Conservation (phyloP, 2,329 filamentous ascomycete species). For the Hypoxylon sp. region DNA sequence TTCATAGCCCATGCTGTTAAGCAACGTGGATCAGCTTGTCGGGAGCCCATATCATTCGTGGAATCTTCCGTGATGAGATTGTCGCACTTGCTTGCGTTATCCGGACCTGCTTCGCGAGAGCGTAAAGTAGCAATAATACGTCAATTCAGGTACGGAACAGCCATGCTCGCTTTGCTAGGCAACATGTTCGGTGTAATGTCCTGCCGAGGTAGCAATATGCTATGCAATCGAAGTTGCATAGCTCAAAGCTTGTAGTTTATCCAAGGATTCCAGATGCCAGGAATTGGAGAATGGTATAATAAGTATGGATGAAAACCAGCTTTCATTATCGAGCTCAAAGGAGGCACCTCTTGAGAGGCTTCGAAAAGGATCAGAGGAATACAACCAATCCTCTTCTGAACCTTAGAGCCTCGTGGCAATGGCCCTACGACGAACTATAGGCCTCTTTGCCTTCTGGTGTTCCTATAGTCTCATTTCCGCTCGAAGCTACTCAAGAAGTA, state of each 20-base stretch:
- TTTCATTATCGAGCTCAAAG: neutral
- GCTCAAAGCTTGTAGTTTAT: conserved; percentile 29
- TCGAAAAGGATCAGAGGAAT: conserved; percentile 6
- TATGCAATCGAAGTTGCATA: conserved; percentile 35
- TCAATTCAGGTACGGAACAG: conserved; percentile 16
- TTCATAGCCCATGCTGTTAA: conserved; percentile 22
- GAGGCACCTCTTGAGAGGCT: conserved; percentile 17
- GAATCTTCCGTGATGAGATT: conserved; percentile 34
- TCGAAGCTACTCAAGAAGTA: conserved; percentile 17
- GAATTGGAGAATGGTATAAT: conserved; percentile 35
- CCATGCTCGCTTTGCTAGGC: conserved; percentile 24
- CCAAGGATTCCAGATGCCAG: conserved; percentile 21
- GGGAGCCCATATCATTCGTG: conserved; percentile 32
- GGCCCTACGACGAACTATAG: conserved; percentile 5
- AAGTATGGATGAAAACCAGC: conserved; percentile 12
- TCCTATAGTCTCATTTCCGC: conserved; percentile 17
- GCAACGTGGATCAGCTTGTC: conserved; percentile 17
- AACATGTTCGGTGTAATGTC: conserved; percentile 37
- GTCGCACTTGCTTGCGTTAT: conserved; percentile 26
- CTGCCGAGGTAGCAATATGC: conserved; percentile 40
- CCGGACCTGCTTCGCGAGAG: conserved; percentile 4
- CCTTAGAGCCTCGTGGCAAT: conserved; percentile 16
- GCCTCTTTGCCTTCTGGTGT: conserved; percentile 11
- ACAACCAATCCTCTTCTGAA: conserved; percentile 1
- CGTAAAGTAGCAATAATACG: conserved; percentile 7